Percentiles rank a stretch among this genome's conserved stretches.
phyloP scores from a whole-genome alignment of 108 stramenopile genomes.

The Stephanodiscus triporus region DNA sequence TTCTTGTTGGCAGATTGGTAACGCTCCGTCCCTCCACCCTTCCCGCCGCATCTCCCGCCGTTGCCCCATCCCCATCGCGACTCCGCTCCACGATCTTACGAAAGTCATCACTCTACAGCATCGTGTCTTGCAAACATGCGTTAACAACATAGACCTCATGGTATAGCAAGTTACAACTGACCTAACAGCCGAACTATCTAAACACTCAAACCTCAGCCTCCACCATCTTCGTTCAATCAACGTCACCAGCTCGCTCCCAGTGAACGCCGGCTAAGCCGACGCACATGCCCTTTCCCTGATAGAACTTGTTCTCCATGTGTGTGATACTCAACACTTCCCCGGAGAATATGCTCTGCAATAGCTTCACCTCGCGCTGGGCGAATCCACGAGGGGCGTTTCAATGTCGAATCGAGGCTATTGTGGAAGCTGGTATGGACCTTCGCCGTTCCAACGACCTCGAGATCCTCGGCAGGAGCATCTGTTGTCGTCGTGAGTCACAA shows the following conservation, averaged over 20 bases:
- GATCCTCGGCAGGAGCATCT: no score
- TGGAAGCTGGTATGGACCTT: slow-evolving; percentile 84
- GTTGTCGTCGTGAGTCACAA: no score
- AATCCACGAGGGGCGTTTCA: no score
- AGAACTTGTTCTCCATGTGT: slow-evolving; percentile 87
- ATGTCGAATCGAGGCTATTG: slow-evolving; percentile 74
- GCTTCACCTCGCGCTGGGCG: slow-evolving; percentile 68
- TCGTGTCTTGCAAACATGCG: no score
- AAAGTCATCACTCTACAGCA: slow-evolving; percentile 42
- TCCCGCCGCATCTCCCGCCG: slow-evolving; percentile 46
- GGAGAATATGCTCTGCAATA: slow-evolving; percentile 66
- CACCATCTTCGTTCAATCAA: no score
- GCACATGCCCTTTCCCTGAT: slow-evolving; percentile 74
- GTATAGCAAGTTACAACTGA: no score
- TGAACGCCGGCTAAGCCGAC: slow-evolving; percentile 61
- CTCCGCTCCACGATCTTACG: slow-evolving; percentile 47
- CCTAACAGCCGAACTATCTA: no score
- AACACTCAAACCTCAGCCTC: no score
- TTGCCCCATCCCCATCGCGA: slow-evolving; percentile 4
- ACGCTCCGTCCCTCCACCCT: slow-evolving; percentile 69
- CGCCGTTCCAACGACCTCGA: slow-evolving; percentile 41
- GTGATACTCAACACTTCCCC: slow-evolving; percentile 71
- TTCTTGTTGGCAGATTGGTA: slow-evolving; percentile 80
- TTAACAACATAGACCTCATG: no score
- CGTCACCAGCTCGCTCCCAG: slow-evolving; percentile 64